Conservation (phyloP, 1,139 yeast genomes). For the Sugiyamaella castrensis region DNA sequence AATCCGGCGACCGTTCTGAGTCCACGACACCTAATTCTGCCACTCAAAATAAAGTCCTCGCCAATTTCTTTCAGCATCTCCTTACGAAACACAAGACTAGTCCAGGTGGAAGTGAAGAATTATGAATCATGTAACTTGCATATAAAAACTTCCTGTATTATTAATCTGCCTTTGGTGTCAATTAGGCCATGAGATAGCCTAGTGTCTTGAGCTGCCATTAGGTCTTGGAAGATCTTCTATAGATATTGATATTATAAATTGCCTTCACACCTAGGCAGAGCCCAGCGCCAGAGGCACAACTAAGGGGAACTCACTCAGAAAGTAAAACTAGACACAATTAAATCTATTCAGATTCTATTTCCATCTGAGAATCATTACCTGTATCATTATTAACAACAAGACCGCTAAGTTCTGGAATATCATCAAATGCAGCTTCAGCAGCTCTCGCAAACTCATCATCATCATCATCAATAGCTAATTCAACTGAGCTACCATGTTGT, state of each 20-base stretch:
- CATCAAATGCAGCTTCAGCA: not conserved
- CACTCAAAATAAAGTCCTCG: slow-evolving; percentile 30
- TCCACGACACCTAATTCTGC: slow-evolving; percentile 21
- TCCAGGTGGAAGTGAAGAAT: slow-evolving; percentile 9
- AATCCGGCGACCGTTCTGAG: slow-evolving; percentile 19
- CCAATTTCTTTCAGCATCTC: slow-evolving; percentile 32
- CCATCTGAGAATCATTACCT: slow-evolving; percentile 28
- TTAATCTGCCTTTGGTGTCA: not conserved
- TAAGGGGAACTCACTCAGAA: no score
- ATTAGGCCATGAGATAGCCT: not conserved
- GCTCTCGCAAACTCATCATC: not conserved
- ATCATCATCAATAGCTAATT: slow-evolving; percentile 2
- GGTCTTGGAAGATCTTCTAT: not conserved
- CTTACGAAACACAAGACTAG: slow-evolving; percentile 19
- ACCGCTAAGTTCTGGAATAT: slow-evolving; percentile 6
- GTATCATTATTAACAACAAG: slow-evolving; percentile 15
- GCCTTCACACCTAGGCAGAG: slow-evolving; percentile 2
- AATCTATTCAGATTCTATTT: slow-evolving; percentile 23
- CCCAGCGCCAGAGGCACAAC: not conserved
- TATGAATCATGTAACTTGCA: no score
- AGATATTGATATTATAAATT: not conserved
- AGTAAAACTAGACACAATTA: not conserved
- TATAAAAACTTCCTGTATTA: not conserved
- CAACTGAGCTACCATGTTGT: slow-evolving; percentile 3
- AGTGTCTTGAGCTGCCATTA: not conserved